These are phyloP conservation scores for Sanguinoderma infundibulare DNA, from an alignment of 1,284 basidiomycete species.

Conservation along the genomic window DNA sequence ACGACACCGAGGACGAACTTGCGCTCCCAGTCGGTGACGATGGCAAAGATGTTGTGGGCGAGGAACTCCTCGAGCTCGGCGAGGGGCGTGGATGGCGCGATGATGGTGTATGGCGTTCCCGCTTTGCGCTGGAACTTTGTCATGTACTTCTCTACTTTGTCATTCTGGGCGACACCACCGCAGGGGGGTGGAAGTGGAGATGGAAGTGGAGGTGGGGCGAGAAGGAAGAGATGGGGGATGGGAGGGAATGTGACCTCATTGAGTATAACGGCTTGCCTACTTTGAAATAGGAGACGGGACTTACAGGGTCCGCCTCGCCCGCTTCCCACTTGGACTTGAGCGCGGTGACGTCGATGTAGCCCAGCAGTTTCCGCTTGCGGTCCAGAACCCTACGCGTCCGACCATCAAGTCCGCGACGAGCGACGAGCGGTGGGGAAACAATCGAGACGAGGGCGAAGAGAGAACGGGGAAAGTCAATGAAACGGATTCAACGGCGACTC, in stretches of 20 bases:
- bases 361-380: conserved; percentile 71
- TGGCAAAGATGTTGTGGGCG: conserved; percentile 71
- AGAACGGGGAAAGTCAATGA: neutral
- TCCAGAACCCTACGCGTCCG: conserved; percentile 67
- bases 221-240: neutral
- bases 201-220: neutral
- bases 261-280: conserved; percentile 8
- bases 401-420: neutral
- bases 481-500: neutral
- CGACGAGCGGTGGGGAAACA: too few relatives aligned
- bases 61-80: conserved; percentile 81
- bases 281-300: conserved; percentile 30
- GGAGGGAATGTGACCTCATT: conserved; percentile 10
- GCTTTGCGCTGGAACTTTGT: conserved; percentile 74
- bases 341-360: conserved; percentile 78
- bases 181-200: neutral
- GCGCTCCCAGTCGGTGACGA: conserved; percentile 82
- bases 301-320: conserved; percentile 70
- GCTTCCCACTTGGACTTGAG: conserved; percentile 82
- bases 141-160: conserved; percentile 71
- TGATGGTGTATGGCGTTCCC: conserved; percentile 75
- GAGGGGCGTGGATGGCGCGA: conserved; percentile 80
- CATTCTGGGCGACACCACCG: conserved; percentile 46
- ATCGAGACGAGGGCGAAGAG: neutral
- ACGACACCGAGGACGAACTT: conserved; percentile 89